A percentile compares a stretch with the other conserved stretches of the same genome.
Evolutionary conservation across 306 rosid species (phyloP).

Genomic region (Pueraria montana): DNA sequence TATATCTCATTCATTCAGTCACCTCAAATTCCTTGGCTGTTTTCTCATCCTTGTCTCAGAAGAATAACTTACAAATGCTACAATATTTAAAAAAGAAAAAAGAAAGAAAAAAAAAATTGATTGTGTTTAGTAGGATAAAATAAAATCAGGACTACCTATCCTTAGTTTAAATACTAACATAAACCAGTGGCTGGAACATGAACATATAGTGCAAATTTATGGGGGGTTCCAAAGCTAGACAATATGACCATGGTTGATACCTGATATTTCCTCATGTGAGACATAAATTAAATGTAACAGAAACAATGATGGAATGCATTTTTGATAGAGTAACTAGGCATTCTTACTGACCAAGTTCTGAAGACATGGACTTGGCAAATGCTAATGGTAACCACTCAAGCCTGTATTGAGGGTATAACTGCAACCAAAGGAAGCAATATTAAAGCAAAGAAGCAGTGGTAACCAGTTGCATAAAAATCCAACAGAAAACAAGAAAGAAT

Average conservation of each 20-base stretch:
- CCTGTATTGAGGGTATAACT: conserved; percentile 91
- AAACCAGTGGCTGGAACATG: conserved; percentile 33
- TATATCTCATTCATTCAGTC: conserved; percentile 35
- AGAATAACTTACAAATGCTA: conserved; percentile 14
- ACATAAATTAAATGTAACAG: conserved; percentile 21
- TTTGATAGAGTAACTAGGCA: conserved; percentile 25
- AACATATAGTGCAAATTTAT: conserved; percentile 31
- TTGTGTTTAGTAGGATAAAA: conserved; percentile 31
- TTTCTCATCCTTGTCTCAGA: conserved; percentile 12
- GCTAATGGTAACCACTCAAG: conserved; percentile 77
- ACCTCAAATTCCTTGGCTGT: conserved; percentile 14
- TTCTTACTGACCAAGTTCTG: conserved; percentile 81
- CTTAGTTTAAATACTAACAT: conserved; percentile 24
- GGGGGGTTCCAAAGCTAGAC: conserved; percentile 17
- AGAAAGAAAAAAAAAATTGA: not conserved
- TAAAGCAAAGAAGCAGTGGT: conserved; percentile 36
- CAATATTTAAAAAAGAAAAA: not conserved
- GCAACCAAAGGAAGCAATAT: conserved; percentile 48
- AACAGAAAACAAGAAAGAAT: conserved; percentile 1
- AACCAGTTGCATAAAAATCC: conserved; percentile 1
- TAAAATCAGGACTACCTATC: conserved; percentile 19
- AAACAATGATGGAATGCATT: conserved; percentile 35
- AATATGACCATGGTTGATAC: not conserved
- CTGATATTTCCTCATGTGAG: not conserved
- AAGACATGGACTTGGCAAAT: conserved; percentile 63